Base-by-base conservation (phyloP, 257 asterid species). In the Scutellaria galericulata region DNA sequence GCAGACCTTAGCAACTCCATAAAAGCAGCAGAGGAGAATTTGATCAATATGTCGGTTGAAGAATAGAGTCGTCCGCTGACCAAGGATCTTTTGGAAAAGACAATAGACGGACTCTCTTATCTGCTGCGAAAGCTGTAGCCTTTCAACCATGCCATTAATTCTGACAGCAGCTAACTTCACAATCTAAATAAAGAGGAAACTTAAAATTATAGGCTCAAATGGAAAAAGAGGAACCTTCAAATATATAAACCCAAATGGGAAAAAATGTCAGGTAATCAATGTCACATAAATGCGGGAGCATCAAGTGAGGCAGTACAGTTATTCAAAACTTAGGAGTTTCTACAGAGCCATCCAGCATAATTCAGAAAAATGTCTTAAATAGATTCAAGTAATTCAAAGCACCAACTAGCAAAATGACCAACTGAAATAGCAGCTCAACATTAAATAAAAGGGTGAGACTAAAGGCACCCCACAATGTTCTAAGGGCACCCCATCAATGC, bases 91-190 rank as follows among this genome's bases (percentile, higher is more conserved):
- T 79, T 88, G 97, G 69, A 95, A 95, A 76, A 95, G 96, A 77
- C 93, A 85, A 83, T 85, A 92, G 64, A 95, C 94, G 50, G 64
- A 73, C 88, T 92, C 99, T 72, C 96, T 87, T 75, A 87, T 80
- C 78, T 86, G 95, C 77, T 87, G 96, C 24, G 98, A 80, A 77
- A 90, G 95, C 79, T 90, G 97, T 61, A 95, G 89, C 79, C 98
- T 88, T 74, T 95, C 97, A 22, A 95, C 97, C 96, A 95, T 88
- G 81, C 98, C 98, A 77, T 84, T 95, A 50, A 95, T 95, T 83
- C 99, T 87, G 79, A 95, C 98, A 65, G 99, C 99, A 52, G 99
- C 97, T 81, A 95, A 77, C 87, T 95, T 95, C 55, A 84, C 88
- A 76, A 88, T 92, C 99, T 95, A 60, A 40, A 68, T 58, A 55